Base-by-base conservation (phyloP, 495 filamentous ascomycete genomes). In the Physcia stellaris region DNA sequence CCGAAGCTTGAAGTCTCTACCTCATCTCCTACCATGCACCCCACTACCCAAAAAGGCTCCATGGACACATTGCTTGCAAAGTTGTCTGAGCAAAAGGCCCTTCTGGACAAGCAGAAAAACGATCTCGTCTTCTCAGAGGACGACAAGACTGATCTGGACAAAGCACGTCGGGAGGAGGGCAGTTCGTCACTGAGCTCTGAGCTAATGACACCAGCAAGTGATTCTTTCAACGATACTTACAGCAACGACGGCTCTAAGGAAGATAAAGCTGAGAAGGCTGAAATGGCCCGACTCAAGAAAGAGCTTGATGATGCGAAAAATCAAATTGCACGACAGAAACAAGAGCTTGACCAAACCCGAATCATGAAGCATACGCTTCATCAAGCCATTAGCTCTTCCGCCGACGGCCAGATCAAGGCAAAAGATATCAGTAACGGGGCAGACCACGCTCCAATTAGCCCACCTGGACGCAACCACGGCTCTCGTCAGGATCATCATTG, bases 281-380 rank as follows among this genome's bases (percentile, higher is more conserved):
- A 79, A 41, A 49, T 79, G 32, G 47, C 62, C 43, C 71, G 70
- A 28, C 67, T 92, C 32, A 72, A 73, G 43, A 63, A 71, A 38
- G 80, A 96, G 57, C 69, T 98, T 11, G 73, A 80, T 39, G 75
- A 71, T 45, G 85, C 86, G 17, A 80, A 83, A 46, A 75, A 71
- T 48, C 80, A 77, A 45, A 86, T 98, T 55, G 79, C 75, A 39
- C 67, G 75, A 13, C 80, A 94, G 57, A 83, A 85, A 43, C 74
- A 86, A 41, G 85, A 95, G 56, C 70, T 95, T 39, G 68, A 79
- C 19, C 80, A 88, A 42, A 80, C 67, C 7, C 83, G 84, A 30
- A 73, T 75, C 50, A 76, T 75, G 32, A 81, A 79, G 53, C 78
- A 83, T 50, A 85, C 79, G 11, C 45, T 86, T 32, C 79, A 86